These are phyloP conservation scores for Elaeagnus macrophylla DNA, from an alignment of 306 rosid species.

Conservation along the genomic window DNA sequence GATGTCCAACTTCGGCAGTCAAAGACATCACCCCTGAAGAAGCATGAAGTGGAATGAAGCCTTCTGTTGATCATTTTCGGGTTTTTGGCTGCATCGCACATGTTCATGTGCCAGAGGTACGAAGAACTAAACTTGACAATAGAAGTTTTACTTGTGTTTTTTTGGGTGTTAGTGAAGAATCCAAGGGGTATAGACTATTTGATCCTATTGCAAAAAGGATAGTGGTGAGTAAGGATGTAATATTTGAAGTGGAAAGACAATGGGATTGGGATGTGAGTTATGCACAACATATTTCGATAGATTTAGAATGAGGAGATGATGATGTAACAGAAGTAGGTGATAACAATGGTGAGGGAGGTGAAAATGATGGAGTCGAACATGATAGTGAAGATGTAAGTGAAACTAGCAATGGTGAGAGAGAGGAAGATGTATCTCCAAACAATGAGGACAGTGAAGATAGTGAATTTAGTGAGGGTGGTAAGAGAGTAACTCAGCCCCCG, in stretches of 20 bases:
- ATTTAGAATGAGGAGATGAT: conserved; percentile 10
- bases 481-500: no score
- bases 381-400: no score
- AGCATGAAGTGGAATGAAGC: no score
- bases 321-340: no score
- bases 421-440: no score
- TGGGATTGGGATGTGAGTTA: conserved; percentile 7
- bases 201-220: conserved; percentile 6
- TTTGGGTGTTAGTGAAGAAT: conserved; percentile 9
- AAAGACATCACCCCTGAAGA: background rate
- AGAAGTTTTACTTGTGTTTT: conserved; percentile 3
- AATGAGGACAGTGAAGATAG: no score
- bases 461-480: no score
- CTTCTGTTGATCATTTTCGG: no score
- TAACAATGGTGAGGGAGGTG: no score
- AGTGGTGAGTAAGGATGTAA: conserved; percentile 16
- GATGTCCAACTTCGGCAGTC: conserved; percentile 8
- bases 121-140: conserved; percentile 5
- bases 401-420: no score
- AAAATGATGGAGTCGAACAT: no score
- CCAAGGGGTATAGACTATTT: conserved; percentile 11
- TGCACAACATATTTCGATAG: conserved; percentile 4
- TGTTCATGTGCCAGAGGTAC: conserved; percentile 1
- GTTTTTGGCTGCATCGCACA: background rate
- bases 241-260: conserved; percentile 10